A percentile compares a stretch with the other conserved stretches of the same genome.
Conservation (phyloP, 192 early-diverging fungal genomes). For the Pecoramyces ruminantium region DNA sequence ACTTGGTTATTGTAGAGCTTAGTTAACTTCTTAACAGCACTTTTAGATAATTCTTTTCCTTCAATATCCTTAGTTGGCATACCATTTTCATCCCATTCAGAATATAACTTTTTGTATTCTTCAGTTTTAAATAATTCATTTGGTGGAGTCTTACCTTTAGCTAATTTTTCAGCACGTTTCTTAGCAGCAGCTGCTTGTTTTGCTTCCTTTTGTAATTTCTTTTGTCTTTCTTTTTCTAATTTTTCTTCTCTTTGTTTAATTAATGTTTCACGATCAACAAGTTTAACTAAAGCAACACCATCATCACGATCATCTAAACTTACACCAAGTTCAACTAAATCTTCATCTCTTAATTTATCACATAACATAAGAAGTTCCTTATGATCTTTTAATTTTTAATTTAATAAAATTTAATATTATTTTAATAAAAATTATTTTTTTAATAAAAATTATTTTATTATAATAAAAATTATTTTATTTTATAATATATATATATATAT, state of each 20-base stretch:
- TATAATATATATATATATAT: too few relatives aligned
- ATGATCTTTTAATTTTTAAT: conserved; percentile 4
- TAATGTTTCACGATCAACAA: conserved; percentile 44
- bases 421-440: too few relatives aligned
- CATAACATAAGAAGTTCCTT: conserved; percentile 54
- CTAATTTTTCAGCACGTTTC: conserved; percentile 49
- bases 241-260: conserved; percentile 29
- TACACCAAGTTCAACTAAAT: conserved; percentile 75
- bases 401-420: too few relatives aligned
- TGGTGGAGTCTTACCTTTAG: conserved; percentile 59
- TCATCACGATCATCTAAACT: conserved; percentile 85
- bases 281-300: conserved; percentile 80
- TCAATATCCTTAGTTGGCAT: conserved; percentile 69
- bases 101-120: conserved; percentile 38
- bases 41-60: conserved; percentile 72
- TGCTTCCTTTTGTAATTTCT: conserved; percentile 39
- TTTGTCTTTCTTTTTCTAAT: conserved; percentile 3
- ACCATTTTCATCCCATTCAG: conserved; percentile 66
- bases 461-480: too few relatives aligned
- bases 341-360: conserved; percentile 77
- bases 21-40: conserved; percentile 64
- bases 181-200: conserved; percentile 36
- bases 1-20: conserved; percentile 75
- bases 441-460: too few relatives aligned
- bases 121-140: conserved; percentile 63